Conservation (phyloP, 2,329 filamentous ascomycete species). For the Colletotrichum liriopes region DNA sequence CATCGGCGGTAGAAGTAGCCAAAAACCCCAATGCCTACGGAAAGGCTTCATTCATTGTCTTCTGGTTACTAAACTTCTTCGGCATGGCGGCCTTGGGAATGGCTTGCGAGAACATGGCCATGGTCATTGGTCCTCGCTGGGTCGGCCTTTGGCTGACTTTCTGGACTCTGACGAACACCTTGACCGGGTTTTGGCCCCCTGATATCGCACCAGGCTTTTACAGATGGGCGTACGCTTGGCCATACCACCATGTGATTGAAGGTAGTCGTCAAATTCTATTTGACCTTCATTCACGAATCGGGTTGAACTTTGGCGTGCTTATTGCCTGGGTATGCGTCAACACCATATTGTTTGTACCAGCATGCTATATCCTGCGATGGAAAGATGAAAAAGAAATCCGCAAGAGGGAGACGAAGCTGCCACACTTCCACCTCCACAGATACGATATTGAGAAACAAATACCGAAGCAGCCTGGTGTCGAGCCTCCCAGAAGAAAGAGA, state of each 20-base stretch:
- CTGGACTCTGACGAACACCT: constrained; percentile 31
- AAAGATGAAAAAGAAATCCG: constrained; percentile 29
- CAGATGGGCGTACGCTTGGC: constrained; percentile 35
- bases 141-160: constrained; percentile 32
- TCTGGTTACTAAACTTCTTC: constrained; percentile 34
- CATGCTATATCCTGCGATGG: constrained; percentile 32
- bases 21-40: constrained; percentile 29
- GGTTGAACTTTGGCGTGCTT: constrained; percentile 29
- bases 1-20: constrained; percentile 16
- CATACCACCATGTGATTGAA: constrained; percentile 33
- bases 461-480: constrained; percentile 24
- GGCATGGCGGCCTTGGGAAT: constrained; percentile 34
- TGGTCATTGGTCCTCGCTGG: constrained; percentile 29
- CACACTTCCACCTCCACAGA: constrained; percentile 20
- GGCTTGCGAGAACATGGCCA: constrained; percentile 38
- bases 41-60: constrained; percentile 20
- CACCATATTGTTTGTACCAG: constrained; percentile 12
- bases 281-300: constrained; percentile 32
- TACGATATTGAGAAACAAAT: constrained; percentile 22
- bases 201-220: constrained; percentile 34
- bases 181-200: constrained; percentile 30
- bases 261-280: constrained; percentile 31
- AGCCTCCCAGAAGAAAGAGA: constrained; percentile 26
- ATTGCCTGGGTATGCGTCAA: constrained; percentile 26
- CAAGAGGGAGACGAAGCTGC: constrained; percentile 11